Evolutionary conservation across 2,329 filamentous ascomycete genomes (phyloP), one percentile per base, ranked within the genome.

Genomic region (Paecilomyces formosus): DNA sequence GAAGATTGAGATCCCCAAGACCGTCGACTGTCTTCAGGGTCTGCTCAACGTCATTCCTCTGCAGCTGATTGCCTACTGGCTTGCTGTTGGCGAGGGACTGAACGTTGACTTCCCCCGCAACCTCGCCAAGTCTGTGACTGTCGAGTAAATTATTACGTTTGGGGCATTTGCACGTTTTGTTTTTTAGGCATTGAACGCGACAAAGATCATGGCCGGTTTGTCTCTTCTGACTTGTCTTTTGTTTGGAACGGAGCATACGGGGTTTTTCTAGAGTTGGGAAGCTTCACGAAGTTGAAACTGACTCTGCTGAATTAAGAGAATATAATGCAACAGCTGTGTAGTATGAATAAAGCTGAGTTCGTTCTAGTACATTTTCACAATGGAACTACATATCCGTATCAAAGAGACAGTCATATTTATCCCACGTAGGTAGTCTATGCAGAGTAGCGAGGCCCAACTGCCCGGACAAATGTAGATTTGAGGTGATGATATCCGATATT

Each of bases 81-180:
- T 99, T 64, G 94, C 94, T 57, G 93, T 99, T 69, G 88, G 89
- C 66, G 94, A 96, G 81, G 93, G 92, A 56, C 82, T 97, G 66
- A 97, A 99, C 74, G 94, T 99, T 61, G 94, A 99, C 75, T 97
- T 97, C 86, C 94, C 94, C 59, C 89, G 94, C 72, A 99, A 99
- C 82, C 80, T 99, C 79, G 94, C 94, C 76, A 99, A 99, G 86
- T 96, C 92, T 63, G 94, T 99, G 64, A 99, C 94, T 64, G 94
- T 99, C 67, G 94, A 99, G 85, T 99, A 93, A 82, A 63, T 55
- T 33, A 28, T 45, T 57, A 45, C 22, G 11, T 22, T 15, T 53
- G 13, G 2, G 21, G 18, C n/a, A n/a, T 57, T 58, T 54, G 30
- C 11, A 22, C 30, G n/a, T 28, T 21, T 31, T 24, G n/a, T n/a